Evolutionary conservation across 768 basidiomycete species (phyloP).

Genomic region (Nidularia pulvinata): DNA sequence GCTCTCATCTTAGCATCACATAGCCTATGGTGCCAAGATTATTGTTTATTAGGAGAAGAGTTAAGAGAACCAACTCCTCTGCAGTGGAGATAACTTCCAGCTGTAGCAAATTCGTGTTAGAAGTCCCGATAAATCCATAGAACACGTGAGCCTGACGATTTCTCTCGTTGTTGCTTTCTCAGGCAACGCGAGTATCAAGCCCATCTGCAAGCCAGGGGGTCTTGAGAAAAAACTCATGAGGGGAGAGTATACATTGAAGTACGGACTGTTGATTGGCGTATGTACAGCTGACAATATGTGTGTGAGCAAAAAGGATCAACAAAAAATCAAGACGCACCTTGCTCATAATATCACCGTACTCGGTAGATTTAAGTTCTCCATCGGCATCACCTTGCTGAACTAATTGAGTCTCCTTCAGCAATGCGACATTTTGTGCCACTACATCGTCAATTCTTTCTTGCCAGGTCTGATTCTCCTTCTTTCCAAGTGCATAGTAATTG

Average conservation of each 20-base stretch:
- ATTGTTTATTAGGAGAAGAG: neutral
- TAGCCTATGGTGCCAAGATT: conserved; percentile 42
- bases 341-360: conserved; percentile 87
- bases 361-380: conserved; percentile 56
- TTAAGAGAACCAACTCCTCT: conserved; percentile 53
- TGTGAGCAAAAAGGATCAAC: neutral
- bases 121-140: neutral
- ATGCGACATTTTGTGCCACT: conserved; percentile 63
- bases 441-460: conserved; percentile 71
- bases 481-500: conserved; percentile 64
- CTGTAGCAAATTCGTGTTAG: conserved; percentile 24
- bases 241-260: too few relatives aligned
- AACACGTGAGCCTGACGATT: conserved; percentile 39
- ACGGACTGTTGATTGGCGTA: conserved; percentile 64
- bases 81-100: conserved; percentile 64
- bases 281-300: conserved; percentile 56
- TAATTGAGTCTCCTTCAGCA: conserved; percentile 60
- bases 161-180: conserved; percentile 58
- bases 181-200: conserved; percentile 58
- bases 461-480: conserved; percentile 60
- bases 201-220: conserved; percentile 48
- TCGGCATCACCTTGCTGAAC: conserved; percentile 45
- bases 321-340: conserved; percentile 37
- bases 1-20: conserved; percentile 65
- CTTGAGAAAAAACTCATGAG: too few relatives aligned